Conservation (phyloP, 2,329 filamentous ascomycete genomes). For the Fusarium nodosum region DNA sequence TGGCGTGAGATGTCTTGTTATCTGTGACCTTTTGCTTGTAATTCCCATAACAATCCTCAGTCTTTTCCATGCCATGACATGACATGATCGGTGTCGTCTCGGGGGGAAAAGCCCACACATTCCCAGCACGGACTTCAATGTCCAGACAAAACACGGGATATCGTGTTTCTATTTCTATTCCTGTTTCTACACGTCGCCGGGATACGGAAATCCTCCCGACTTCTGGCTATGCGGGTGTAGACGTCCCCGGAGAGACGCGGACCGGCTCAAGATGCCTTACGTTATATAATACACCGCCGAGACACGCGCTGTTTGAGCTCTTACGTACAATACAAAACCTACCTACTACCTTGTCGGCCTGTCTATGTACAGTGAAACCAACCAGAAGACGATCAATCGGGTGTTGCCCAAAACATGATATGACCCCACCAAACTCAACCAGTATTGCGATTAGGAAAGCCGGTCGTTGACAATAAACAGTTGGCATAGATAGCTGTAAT, state of each 20-base stretch:
- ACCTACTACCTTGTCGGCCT: slow-evolving; percentile 32
- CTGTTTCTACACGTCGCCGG: slow-evolving; percentile 18
- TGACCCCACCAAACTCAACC: background rate
- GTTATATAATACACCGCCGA: slow-evolving; percentile 20
- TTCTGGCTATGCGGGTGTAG: slow-evolving; percentile 42
- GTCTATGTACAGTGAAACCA: slow-evolving; percentile 1
- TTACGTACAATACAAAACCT: slow-evolving; percentile 18
- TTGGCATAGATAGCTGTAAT: background rate
- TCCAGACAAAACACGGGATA: background rate
- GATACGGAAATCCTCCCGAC: slow-evolving; percentile 29
- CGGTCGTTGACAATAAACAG: background rate
- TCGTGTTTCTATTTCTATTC: background rate
- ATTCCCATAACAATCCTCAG: slow-evolving; percentile 10
- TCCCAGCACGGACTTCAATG: slow-evolving; percentile 8
- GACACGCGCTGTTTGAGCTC: slow-evolving; percentile 5
- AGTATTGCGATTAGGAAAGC: background rate
- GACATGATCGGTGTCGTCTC: slow-evolving; percentile 35
- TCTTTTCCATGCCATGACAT: slow-evolving; percentile 9
- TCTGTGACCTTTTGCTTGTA: slow-evolving; percentile 6
- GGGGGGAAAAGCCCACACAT: slow-evolving; percentile 11
- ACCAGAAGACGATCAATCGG: background rate
- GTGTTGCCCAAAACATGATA: background rate
- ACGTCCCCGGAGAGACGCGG: slow-evolving; percentile 37
- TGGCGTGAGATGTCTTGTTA: slow-evolving; percentile 26
- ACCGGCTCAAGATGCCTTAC: slow-evolving; percentile 1